Percentiles rank a stretch among this genome's conserved stretches.
These are phyloP conservation scores for Corylus heterophylla DNA, from an alignment of 306 rosid genomes.

Conservation along the genomic window DNA sequence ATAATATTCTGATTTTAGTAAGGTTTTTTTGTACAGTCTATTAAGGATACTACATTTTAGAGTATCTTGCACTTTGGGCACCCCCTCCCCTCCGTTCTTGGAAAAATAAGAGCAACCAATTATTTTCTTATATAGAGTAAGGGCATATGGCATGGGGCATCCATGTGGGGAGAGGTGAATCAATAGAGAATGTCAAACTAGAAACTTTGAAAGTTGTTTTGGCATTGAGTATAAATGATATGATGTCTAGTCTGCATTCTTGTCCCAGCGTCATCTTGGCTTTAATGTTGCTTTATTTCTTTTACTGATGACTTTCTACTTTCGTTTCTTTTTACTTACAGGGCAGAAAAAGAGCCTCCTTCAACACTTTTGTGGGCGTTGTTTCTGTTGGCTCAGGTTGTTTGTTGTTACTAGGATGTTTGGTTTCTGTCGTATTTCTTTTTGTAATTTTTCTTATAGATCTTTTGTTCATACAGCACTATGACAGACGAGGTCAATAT, in stretches of 20 bases:
- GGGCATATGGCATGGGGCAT: not conserved
- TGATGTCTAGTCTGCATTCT: not conserved
- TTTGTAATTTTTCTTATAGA: slow-evolving; percentile 12
- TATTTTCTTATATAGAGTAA: not conserved
- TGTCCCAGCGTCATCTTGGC: slow-evolving; percentile 14
- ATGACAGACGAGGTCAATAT: slow-evolving; percentile 82
- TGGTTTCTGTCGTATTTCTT: slow-evolving; percentile 3
- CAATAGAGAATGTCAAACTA: not conserved
- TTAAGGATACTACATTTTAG: not conserved
- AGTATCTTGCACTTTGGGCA: not conserved
- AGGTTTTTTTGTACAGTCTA: not conserved
- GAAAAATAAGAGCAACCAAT: not conserved
- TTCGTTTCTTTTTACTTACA: slow-evolving; percentile 34
- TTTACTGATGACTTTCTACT: slow-evolving; percentile 17
- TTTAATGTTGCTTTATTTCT: slow-evolving; percentile 12
- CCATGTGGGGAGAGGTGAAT: not conserved
- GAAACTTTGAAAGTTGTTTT: not conserved
- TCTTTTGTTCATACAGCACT: slow-evolving; percentile 72
- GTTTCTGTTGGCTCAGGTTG: slow-evolving; percentile 93
- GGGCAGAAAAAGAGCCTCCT: slow-evolving; percentile 84
- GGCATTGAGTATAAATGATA: slow-evolving; percentile 5
- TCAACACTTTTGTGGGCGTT: slow-evolving; percentile 94
- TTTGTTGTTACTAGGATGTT: slow-evolving; percentile 19
- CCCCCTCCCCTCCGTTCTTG: not conserved
- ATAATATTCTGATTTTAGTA: not conserved